Evolutionary conservation across 2,329 filamentous ascomycete species (phyloP).

Genomic region (Pseudopyricularia cyperi): DNA sequence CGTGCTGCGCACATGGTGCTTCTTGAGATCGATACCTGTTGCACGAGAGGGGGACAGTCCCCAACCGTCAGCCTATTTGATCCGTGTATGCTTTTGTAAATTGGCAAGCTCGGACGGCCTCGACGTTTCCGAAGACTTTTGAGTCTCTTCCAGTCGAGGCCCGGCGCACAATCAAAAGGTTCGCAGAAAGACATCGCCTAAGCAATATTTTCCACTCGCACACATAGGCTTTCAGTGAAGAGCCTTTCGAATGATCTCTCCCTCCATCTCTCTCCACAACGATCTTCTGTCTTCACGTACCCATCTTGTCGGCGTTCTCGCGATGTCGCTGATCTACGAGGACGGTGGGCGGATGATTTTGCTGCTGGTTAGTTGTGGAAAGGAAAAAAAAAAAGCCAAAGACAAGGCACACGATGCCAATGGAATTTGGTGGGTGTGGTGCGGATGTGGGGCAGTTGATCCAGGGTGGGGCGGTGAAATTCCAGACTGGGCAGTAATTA

Average conservation of each 20-base stretch:
- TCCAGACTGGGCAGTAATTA: slow-evolving; percentile 25
- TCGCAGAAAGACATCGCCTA: slow-evolving; percentile 3
- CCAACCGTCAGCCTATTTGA: slow-evolving; percentile 45
- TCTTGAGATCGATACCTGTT: slow-evolving; percentile 60
- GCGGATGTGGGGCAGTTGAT: background rate
- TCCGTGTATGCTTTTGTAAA: slow-evolving; percentile 42
- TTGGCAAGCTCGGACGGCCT: background rate
- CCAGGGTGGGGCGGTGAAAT: slow-evolving; percentile 24
- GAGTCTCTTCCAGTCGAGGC: background rate
- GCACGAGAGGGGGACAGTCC: slow-evolving; percentile 27
- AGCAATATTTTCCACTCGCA: slow-evolving; percentile 32
- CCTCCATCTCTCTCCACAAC: background rate
- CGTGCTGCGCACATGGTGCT: slow-evolving; percentile 54
- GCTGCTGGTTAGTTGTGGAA: slow-evolving; percentile 21
- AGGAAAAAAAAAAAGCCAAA: slow-evolving; percentile 9
- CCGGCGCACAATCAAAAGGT: slow-evolving; percentile 2
- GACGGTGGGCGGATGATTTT: slow-evolving; percentile 12
- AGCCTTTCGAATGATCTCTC: slow-evolving; percentile 16
- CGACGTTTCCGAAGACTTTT: no score
- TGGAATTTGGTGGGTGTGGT: background rate
- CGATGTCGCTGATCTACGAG: slow-evolving; percentile 15
- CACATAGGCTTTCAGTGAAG: slow-evolving; percentile 24
- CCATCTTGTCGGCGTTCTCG: slow-evolving; percentile 42
- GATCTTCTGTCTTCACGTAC: slow-evolving; percentile 33
- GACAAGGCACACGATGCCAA: background rate